Base-by-base conservation (phyloP, 1,284 basidiomycete genomes). In the Apiotrichum mycotoxinovorans region DNA sequence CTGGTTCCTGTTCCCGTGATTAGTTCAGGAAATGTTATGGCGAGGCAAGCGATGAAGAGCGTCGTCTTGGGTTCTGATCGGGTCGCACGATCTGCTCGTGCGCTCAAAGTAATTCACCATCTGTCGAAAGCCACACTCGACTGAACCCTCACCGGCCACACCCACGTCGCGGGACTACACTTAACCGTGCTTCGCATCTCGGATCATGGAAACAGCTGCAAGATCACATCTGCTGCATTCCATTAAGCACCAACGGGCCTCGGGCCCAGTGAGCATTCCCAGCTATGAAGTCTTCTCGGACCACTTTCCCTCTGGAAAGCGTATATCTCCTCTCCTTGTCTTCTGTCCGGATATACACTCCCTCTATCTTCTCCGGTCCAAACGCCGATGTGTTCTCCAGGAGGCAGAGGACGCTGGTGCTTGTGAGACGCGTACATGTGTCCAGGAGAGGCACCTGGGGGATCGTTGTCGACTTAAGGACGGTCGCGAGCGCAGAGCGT, bases 251-350 rank as follows among this genome's bases (percentile, higher is more conserved):
- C 11, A 84, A 44, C 26, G 69, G 73, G 0, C 79, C 82, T 63
- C 74, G 79, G 5, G 79, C 79, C 84, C 85, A 85, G 63, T 85
- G 84, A 60, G 84, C 82, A 65, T 85, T 84, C 3, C 84, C 83
- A 49, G 83, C 76, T 62, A 85, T 84, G 61, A 85, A 85, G 68
- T 85, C 83, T 7, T 78, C 75, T 20, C 84, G 73, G n/a, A 86
- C 84, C 4, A 84, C 79, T 70, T 85, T 85, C 7, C 80, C 80
- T 52, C 84, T 74, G 23, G 71, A 69, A 4, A 80, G 61, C 0
- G 84, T 82, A 37, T 52, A 18, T 15, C 18, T 64, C 2, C 77
- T 73, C 18, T 70, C 70, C 41, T 62, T 43, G 42, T 59, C 73
- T 67, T 86, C 84, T 0, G 81, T 70, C 69, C 84, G 84, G 51